phyloP scores from a whole-genome alignment of 768 basidiomycete genomes.

The Trametes meyenii region DNA sequence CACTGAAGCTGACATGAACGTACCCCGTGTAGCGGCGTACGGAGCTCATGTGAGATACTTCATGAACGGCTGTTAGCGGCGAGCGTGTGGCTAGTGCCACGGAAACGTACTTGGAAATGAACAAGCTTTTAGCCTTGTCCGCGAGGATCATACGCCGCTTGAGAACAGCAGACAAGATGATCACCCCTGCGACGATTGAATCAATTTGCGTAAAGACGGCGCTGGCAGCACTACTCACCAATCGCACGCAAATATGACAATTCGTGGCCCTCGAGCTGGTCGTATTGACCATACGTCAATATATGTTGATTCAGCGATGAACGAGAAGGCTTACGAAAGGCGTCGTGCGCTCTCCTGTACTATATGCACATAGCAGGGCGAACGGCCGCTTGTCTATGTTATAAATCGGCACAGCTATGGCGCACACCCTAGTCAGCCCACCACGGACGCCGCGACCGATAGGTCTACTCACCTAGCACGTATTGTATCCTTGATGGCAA shows the following conservation, averaged over 20 bases:
- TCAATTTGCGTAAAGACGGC: background rate
- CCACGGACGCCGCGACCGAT: background rate
- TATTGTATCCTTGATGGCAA: slow-evolving; percentile 83
- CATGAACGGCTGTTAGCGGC: background rate
- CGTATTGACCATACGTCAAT: background rate
- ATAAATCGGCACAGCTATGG: slow-evolving; percentile 83
- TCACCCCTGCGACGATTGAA: slow-evolving; percentile 58
- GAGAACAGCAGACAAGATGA: slow-evolving; percentile 89
- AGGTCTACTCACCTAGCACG: slow-evolving; percentile 68
- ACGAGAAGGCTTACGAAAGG: slow-evolving; percentile 82
- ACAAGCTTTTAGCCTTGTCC: slow-evolving; percentile 90
- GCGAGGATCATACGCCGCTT: slow-evolving; percentile 93
- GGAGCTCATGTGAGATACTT: slow-evolving; percentile 89
- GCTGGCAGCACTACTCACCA: slow-evolving; percentile 45
- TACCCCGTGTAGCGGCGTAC: slow-evolving; percentile 91
- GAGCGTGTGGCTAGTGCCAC: background rate
- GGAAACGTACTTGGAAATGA: slow-evolving; percentile 80
- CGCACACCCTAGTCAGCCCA: slow-evolving; percentile 1
- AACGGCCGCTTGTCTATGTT: slow-evolving; percentile 93
- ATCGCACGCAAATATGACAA: slow-evolving; percentile 91
- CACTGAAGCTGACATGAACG: slow-evolving; percentile 26
- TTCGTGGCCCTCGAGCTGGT: slow-evolving; percentile 84
- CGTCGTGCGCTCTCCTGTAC: slow-evolving; percentile 76
- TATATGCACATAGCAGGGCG: slow-evolving; percentile 89
- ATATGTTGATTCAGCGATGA: background rate